These are phyloP conservation scores for Fomitopsis betulina DNA, from an alignment of 1,284 basidiomycete species.

Conservation along the genomic window DNA sequence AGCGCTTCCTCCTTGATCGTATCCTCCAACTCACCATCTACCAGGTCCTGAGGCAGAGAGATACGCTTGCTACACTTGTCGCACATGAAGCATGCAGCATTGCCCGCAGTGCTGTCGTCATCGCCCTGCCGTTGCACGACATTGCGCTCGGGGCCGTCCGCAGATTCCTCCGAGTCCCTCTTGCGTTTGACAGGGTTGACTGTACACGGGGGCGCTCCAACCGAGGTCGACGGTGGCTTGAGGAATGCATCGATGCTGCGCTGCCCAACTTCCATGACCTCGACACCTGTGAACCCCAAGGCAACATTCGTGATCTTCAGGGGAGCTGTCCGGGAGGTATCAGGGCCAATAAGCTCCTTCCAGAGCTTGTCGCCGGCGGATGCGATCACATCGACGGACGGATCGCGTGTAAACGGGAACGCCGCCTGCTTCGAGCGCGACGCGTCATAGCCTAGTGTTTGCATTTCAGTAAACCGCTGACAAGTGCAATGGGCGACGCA, in stretches of 20 bases:
- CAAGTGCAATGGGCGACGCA: slow-evolving; percentile 17
- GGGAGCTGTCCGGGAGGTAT: slow-evolving; percentile 29
- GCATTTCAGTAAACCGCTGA: background rate
- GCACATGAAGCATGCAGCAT: slow-evolving; percentile 40
- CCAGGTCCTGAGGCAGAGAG: slow-evolving; percentile 21
- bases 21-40: slow-evolving; percentile 18
- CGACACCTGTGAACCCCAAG: slow-evolving; percentile 83
- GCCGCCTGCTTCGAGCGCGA: slow-evolving; percentile 75
- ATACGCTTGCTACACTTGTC: slow-evolving; percentile 49
- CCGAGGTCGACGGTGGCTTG: slow-evolving; percentile 25
- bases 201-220: background rate
- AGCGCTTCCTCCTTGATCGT: slow-evolving; percentile 36
- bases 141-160: background rate
- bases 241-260: slow-evolving; percentile 87
- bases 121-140: background rate
- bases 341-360: slow-evolving; percentile 73
- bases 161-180: slow-evolving; percentile 1
- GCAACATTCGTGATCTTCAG: slow-evolving; percentile 74
- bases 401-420: slow-evolving; percentile 75
- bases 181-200: slow-evolving; percentile 1
- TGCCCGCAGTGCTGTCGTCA: background rate
- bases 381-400: slow-evolving; percentile 77
- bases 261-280: slow-evolving; percentile 77
- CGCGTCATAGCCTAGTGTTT: slow-evolving; percentile 53
- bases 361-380: slow-evolving; percentile 81